phyloP scores from a whole-genome alignment of 2,329 filamentous ascomycete species.

The Xylaria sp. region DNA sequence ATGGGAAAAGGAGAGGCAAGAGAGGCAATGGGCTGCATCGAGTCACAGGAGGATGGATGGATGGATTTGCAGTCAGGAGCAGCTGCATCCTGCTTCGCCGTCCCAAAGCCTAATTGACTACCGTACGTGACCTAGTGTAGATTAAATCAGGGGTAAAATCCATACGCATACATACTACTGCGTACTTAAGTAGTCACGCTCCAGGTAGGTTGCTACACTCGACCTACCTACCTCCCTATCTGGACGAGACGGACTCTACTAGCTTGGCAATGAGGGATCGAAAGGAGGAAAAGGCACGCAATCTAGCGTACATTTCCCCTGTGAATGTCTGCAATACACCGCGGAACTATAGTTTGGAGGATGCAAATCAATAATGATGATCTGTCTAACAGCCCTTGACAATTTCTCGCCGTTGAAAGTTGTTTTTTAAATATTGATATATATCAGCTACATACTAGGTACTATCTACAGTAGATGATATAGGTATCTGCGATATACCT shows the following conservation, averaged over 20 bases:
- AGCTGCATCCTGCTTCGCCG: constrained; percentile 21
- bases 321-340: background rate
- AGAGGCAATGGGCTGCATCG: constrained; percentile 1
- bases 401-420: background rate
- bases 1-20: constrained; percentile 3
- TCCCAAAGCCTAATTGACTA: constrained; percentile 20
- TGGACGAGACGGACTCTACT: background rate
- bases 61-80: constrained; percentile 14
- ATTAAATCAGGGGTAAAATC: constrained; percentile 29
- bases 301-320: no score
- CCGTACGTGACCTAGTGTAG: background rate
- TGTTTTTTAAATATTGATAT: background rate
- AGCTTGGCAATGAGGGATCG: constrained; percentile 10
- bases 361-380: constrained; percentile 9
- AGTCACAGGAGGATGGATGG: constrained; percentile 21
- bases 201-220: background rate
- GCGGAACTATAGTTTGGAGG: background rate
- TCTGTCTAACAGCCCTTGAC: background rate
- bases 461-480: no score
- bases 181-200: no score
- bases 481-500: no score
- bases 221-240: constrained; percentile 5
- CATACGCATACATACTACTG: no score
- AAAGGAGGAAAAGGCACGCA: background rate
- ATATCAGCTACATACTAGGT: no score